Evolutionary conservation across 176 grass and related monocot species (phyloP).

Genomic region (Elymus sibiricus): DNA sequence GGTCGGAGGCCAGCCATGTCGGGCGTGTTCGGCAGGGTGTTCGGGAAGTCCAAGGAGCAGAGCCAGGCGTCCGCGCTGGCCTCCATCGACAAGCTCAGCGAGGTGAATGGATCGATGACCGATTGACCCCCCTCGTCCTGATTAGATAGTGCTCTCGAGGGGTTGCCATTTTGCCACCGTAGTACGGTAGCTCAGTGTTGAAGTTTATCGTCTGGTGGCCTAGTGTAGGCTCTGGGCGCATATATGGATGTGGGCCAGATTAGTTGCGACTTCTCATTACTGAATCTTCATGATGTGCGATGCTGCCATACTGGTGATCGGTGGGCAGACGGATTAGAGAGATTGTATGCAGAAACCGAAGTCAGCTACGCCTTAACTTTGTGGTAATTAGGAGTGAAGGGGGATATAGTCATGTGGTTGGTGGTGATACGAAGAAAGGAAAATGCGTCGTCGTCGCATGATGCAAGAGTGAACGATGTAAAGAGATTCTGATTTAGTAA

Average conservation of each 20-base stretch:
- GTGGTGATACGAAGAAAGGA: neutral
- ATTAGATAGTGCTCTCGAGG: neutral
- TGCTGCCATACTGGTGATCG: neutral
- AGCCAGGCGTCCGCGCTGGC: slow-evolving; percentile 57
- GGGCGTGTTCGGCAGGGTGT: slow-evolving; percentile 58
- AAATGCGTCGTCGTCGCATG: neutral
- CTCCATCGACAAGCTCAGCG: slow-evolving; percentile 77
- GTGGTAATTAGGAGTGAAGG: neutral
- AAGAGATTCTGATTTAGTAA: neutral
- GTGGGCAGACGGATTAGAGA: neutral
- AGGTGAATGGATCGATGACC: slow-evolving; percentile 31
- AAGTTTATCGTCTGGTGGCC: neutral
- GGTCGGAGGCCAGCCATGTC: slow-evolving; percentile 29
- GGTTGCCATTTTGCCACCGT: neutral
- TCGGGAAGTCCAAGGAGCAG: slow-evolving; percentile 71
- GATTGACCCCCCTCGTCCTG: neutral
- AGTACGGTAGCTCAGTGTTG: neutral
- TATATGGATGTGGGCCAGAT: neutral
- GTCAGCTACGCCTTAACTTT: neutral
- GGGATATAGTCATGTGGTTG: neutral
- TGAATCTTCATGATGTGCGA: neutral
- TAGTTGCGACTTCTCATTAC: neutral
- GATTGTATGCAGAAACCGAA: neutral
- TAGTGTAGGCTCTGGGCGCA: neutral
- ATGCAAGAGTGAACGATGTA: neutral